Evolutionary conservation across 2,329 filamentous ascomycete genomes (phyloP).

Genomic region (Trichoderma koningiopsis): DNA sequence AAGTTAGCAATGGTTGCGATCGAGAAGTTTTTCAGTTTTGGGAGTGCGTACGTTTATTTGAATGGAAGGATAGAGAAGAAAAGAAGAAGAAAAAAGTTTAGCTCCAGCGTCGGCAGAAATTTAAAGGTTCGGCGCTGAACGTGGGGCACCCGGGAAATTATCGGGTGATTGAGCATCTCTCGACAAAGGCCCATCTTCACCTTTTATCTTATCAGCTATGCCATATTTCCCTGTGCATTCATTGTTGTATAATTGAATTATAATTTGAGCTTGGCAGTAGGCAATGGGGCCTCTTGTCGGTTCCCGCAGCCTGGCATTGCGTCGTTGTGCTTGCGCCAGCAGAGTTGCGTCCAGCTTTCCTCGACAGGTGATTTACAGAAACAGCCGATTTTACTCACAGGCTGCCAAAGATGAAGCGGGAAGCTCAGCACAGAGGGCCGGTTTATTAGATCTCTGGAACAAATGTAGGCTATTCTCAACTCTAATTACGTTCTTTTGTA

Average conservation of each 20-base stretch:
- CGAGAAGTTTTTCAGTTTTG: constrained; percentile 26
- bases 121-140: constrained; percentile 40
- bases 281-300: constrained; percentile 34
- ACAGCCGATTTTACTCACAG: constrained; percentile 18
- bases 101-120: constrained; percentile 33
- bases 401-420: neutral
- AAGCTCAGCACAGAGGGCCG: constrained; percentile 29
- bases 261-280: constrained; percentile 2
- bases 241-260: neutral
- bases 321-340: constrained; percentile 19
- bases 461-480: constrained; percentile 34
- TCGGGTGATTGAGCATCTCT: constrained; percentile 31
- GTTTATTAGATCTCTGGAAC: constrained; percentile 36
- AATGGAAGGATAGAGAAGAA: constrained; percentile 91
- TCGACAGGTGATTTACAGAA: constrained; percentile 27
- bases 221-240: constrained; percentile 1
- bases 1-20: constrained; percentile 36
- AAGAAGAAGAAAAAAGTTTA: constrained; percentile 50
- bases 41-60: constrained; percentile 82
- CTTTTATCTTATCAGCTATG: constrained; percentile 26
- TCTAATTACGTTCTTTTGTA: too few relatives aligned
- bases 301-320: constrained; percentile 32
- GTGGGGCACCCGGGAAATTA: constrained; percentile 34
- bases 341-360: constrained; percentile 8
- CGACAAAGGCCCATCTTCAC: neutral